These are phyloP conservation scores for Themeda triandra DNA, from an alignment of 176 grass and related monocot genomes.

Conservation along the genomic window DNA sequence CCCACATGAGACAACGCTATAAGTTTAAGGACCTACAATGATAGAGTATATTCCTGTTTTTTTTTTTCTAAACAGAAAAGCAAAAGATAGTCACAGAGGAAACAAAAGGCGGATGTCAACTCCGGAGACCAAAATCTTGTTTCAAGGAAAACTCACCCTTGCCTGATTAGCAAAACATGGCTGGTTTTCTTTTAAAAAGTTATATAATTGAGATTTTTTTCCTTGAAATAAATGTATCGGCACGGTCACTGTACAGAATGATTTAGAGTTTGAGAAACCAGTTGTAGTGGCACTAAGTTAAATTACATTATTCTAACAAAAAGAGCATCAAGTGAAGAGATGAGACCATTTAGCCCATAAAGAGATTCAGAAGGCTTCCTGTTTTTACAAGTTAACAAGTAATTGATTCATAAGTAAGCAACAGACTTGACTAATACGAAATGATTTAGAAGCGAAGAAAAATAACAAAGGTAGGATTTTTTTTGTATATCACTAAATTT, in stretches of 20 bases:
- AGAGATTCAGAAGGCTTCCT: neutral
- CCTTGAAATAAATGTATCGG: neutral
- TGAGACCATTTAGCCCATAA: neutral
- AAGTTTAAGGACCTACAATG: too few species aligned
- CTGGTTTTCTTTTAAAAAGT: neutral
- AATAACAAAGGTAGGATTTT: too few species aligned
- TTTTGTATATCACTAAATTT: neutral
- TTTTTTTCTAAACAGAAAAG: too few species aligned
- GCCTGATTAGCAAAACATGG: neutral
- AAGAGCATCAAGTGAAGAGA: too few species aligned
- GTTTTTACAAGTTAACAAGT: too few species aligned
- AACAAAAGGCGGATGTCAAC: neutral
- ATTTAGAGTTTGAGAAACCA: neutral
- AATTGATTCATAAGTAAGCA: neutral
- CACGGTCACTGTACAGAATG: neutral
- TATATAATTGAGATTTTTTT: neutral
- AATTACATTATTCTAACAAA: neutral
- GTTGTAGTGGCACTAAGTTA: neutral
- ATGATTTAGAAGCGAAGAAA: neutral
- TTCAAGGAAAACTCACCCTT: neutral
- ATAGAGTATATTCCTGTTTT: too few species aligned
- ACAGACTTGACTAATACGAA: neutral
- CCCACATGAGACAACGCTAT: too few species aligned
- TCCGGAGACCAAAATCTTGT: neutral
- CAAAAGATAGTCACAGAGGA: too few species aligned